Conservation (phyloP, 202 grass and related monocot species). For the Schoenoplectus triqueter region DNA sequence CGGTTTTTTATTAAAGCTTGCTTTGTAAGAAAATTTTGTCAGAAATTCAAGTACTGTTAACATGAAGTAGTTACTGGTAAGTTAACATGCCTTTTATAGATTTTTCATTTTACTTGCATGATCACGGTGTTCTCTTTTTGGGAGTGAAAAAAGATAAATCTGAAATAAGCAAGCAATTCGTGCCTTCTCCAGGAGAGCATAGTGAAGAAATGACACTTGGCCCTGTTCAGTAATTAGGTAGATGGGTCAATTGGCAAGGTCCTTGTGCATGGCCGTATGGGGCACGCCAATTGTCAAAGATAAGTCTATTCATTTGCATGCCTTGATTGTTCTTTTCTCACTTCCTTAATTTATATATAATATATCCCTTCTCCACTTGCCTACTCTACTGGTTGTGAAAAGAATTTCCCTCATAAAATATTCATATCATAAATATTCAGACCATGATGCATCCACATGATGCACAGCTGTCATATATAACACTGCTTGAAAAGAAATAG, state of each 20-base stretch:
- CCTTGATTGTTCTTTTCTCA: neutral
- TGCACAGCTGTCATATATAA: too few relatives aligned
- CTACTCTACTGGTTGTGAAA: neutral
- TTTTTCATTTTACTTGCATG: neutral
- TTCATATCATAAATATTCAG: too few relatives aligned
- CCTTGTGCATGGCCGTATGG: neutral
- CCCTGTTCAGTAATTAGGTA: too few relatives aligned
- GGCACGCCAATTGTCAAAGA: neutral
- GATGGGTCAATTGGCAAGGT: neutral
- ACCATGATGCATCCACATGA: too few relatives aligned
- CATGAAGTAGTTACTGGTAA: neutral
- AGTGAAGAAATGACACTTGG: too few relatives aligned
- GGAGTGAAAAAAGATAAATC: neutral
- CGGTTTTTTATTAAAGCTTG: slow-evolving; percentile 14
- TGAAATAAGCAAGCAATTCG: too few relatives aligned
- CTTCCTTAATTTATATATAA: neutral
- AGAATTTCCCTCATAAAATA: too few relatives aligned
- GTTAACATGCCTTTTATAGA: neutral
- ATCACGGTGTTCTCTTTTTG: neutral
- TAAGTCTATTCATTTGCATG: neutral
- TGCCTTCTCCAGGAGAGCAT: too few relatives aligned
- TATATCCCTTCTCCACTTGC: neutral
- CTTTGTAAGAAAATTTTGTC: slow-evolving; percentile 20
- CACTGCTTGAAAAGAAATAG: too few relatives aligned
- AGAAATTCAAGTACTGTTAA: slow-evolving; percentile 27